A percentile compares a stretch with the other conserved stretches of the same genome.
Evolutionary conservation across 2,329 filamentous ascomycete species (phyloP).

Genomic region (Fusarium vanettenii): DNA sequence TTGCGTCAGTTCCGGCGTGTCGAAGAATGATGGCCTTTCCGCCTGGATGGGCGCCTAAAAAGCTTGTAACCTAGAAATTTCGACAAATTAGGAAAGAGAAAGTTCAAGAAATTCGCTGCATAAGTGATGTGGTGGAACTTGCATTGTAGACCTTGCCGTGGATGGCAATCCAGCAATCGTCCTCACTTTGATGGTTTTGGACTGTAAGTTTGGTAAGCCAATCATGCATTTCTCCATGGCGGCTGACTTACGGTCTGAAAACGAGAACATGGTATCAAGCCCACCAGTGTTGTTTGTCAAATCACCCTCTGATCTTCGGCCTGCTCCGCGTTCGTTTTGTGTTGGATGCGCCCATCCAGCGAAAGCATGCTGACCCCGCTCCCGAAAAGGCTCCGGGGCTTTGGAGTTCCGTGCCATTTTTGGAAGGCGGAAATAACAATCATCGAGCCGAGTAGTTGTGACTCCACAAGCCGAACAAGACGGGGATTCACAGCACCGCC

Average conservation of each 20-base stretch:
- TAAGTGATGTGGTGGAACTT: neutral
- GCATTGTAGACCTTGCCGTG: constrained; percentile 14
- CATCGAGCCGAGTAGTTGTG: neutral
- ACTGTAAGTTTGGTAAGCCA: neutral
- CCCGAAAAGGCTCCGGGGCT: neutral
- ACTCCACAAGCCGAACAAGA: neutral
- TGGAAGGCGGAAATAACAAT: neutral
- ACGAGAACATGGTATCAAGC: neutral
- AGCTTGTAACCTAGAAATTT: constrained; percentile 1
- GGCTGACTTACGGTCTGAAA: constrained; percentile 8
- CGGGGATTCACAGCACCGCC: neutral
- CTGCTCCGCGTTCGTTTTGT: neutral
- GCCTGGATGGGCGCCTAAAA: constrained; percentile 13
- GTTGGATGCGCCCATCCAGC: neutral
- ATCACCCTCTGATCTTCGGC: neutral
- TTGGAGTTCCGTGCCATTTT: neutral
- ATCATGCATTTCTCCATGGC: neutral
- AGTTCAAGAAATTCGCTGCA: neutral
- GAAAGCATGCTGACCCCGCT: neutral
- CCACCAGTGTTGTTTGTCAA: neutral
- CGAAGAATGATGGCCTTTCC: constrained; percentile 17
- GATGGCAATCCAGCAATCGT: constrained; percentile 17
- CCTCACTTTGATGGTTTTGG: neutral
- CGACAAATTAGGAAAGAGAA: neutral
- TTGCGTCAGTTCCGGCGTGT: constrained; percentile 22